Percentiles rank a stretch among this genome's conserved stretches.
These are phyloP conservation scores for Ilyonectria sp. DNA, from an alignment of 2,329 filamentous ascomycete genomes.

Conservation along the genomic window DNA sequence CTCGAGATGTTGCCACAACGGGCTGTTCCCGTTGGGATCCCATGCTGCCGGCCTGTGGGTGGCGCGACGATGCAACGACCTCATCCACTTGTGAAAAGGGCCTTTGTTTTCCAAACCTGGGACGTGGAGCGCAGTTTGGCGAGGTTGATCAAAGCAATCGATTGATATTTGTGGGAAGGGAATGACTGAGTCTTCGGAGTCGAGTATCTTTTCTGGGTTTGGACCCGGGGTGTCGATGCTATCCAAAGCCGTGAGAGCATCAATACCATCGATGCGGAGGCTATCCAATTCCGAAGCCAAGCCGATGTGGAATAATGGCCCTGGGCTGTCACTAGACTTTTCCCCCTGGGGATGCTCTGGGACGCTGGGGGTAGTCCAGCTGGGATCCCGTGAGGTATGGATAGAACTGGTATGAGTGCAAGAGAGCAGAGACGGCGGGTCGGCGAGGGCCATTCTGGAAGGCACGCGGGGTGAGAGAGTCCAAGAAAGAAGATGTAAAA, in stretches of 20 bases:
- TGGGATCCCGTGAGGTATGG: conserved; percentile 56
- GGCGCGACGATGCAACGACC: conserved; percentile 74
- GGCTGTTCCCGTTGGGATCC: conserved; percentile 1
- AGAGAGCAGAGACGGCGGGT: conserved; percentile 49
- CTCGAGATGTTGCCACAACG: conserved; percentile 28
- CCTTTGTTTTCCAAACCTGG: conserved; percentile 41
- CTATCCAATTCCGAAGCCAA: conserved; percentile 45
- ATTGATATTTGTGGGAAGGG: conserved; percentile 46
- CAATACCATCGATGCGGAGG: conserved; percentile 48
- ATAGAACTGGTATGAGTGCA: conserved; percentile 56
- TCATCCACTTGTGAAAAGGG: conserved; percentile 83
- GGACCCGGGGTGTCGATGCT: conserved; percentile 49
- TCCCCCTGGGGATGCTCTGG: conserved; percentile 23
- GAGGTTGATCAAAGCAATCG: conserved; percentile 36
- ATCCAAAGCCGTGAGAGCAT: conserved; percentile 57
- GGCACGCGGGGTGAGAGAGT: conserved; percentile 46
- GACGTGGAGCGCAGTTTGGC: conserved; percentile 24
- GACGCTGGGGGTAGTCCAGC: conserved; percentile 52
- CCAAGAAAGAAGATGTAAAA: conserved; percentile 53
- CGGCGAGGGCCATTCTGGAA: conserved; percentile 54
- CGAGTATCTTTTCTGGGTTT: conserved; percentile 15
- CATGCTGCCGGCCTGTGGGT: conserved; percentile 52
- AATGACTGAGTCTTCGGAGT: conserved; percentile 19
- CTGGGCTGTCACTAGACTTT: conserved; percentile 14
- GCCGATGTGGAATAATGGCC: conserved; percentile 52